Percentiles rank a stretch among this genome's conserved stretches.
Evolutionary conservation across 805 yeast species (phyloP).

Genomic region (Hermanozyma aechmeae): DNA sequence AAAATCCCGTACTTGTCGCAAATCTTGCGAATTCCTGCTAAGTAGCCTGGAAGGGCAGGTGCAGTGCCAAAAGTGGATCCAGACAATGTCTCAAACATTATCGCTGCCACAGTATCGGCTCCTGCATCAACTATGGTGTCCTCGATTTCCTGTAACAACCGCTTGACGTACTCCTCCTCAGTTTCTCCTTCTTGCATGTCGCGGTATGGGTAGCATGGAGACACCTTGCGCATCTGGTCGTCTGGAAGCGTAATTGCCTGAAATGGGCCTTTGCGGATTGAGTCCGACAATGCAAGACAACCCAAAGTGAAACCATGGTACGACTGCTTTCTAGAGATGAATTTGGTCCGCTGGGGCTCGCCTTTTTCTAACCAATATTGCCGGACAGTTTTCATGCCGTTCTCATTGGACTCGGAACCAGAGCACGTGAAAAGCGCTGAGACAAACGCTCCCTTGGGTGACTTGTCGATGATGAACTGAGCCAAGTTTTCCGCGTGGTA

Average conservation of each 20-base stretch:
- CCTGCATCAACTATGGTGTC: constrained; percentile 6
- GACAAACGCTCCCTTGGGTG: constrained; percentile 8
- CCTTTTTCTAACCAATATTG: constrained; percentile 9
- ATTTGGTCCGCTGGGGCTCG: constrained; percentile 7
- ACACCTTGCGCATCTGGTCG: constrained; percentile 6
- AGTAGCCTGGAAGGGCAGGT: constrained; percentile 8
- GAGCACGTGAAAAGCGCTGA: constrained; percentile 10
- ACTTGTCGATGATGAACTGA: constrained; percentile 7
- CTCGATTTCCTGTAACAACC: constrained; percentile 7
- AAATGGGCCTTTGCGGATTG: constrained; percentile 4
- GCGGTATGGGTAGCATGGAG: constrained; percentile 9
- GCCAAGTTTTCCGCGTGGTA: constrained; percentile 8
- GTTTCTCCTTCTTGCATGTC: constrained; percentile 5
- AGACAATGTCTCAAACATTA: constrained; percentile 16
- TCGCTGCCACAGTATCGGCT: constrained; percentile 14
- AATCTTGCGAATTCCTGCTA: constrained; percentile 31
- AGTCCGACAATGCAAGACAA: constrained; percentile 7
- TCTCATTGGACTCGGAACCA: constrained; percentile 10
- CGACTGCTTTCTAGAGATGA: constrained; percentile 8
- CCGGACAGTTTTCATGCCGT: constrained; percentile 10
- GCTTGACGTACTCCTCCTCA: constrained; percentile 4
- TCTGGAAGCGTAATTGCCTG: constrained; percentile 5
- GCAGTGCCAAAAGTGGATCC: constrained; percentile 19
- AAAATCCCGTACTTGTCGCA: constrained; percentile 45
- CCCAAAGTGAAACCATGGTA: constrained; percentile 11